Evolutionary conservation across 2,329 filamentous ascomycete genomes (phyloP).

Genomic region (Gliomastix tumulicola): DNA sequence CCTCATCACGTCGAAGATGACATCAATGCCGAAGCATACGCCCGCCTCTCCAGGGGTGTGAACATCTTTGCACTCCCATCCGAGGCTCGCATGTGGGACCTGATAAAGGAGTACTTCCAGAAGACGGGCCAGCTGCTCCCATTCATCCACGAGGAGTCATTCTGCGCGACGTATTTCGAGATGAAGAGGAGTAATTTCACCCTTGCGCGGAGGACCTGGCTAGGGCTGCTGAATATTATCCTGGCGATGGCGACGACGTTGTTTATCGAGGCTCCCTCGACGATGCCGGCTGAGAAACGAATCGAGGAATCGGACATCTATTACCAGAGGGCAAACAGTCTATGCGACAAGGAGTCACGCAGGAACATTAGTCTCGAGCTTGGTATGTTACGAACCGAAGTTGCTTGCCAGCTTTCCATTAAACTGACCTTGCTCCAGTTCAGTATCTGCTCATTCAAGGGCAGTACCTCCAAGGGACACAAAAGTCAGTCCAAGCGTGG

Average conservation of each 20-base stretch:
- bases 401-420: background rate
- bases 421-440: background rate
- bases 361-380: background rate
- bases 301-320: background rate
- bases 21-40: background rate
- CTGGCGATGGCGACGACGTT: background rate
- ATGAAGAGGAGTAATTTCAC: background rate
- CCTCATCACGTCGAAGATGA: background rate
- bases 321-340: background rate
- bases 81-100: background rate
- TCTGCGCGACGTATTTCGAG: background rate
- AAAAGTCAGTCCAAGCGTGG: background rate
- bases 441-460: background rate
- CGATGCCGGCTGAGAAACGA: background rate
- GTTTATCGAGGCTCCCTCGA: background rate
- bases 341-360: background rate
- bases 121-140: background rate
- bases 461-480: background rate
- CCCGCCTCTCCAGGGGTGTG: background rate
- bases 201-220: background rate
- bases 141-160: background rate
- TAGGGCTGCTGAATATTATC: conserved; percentile 1
- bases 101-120: background rate
- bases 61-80: background rate
- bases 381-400: background rate